Evolutionary conservation across 352 stramenopile genomes (phyloP).

Genomic region (Labyrinthula sp.): DNA sequence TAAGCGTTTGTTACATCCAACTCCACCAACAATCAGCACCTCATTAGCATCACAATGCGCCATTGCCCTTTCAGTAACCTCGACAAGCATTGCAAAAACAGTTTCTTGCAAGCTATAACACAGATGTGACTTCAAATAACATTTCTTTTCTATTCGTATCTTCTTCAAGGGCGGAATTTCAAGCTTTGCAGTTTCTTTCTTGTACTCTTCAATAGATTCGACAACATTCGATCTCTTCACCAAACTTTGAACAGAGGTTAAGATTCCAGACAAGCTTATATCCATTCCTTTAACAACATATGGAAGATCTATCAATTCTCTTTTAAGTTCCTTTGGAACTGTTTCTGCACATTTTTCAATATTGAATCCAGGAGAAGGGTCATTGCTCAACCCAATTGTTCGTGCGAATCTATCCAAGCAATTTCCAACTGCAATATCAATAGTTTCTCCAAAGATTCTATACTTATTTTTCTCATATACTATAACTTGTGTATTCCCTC

Average conservation of each 20-base stretch:
- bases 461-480: constrained; percentile 43
- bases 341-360: constrained; percentile 94
- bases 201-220: neutral
- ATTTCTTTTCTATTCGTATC: too few relatives aligned
- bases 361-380: constrained; percentile 93
- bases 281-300: constrained; percentile 90
- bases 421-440: constrained; percentile 99
- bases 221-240: constrained; percentile 37
- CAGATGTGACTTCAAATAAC: constrained; percentile 80
- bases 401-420: constrained; percentile 89
- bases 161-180: too few relatives aligned
- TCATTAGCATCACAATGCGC: constrained; percentile 80
- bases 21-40: constrained; percentile 94
- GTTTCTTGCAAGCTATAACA: constrained; percentile 98
- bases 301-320: constrained; percentile 80
- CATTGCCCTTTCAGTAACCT: constrained; percentile 99
- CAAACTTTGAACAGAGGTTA: constrained; percentile 83
- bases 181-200: constrained; percentile 18
- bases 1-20: constrained; percentile 79
- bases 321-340: constrained; percentile 57
- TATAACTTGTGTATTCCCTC: constrained; percentile 90
- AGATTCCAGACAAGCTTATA: constrained; percentile 89
- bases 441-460: constrained; percentile 98
- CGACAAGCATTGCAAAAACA: constrained; percentile 98
- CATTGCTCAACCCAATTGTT: constrained; percentile 83